phyloP scores from a whole-genome alignment of 140 eudicot species.

The Anethum foeniculum region DNA sequence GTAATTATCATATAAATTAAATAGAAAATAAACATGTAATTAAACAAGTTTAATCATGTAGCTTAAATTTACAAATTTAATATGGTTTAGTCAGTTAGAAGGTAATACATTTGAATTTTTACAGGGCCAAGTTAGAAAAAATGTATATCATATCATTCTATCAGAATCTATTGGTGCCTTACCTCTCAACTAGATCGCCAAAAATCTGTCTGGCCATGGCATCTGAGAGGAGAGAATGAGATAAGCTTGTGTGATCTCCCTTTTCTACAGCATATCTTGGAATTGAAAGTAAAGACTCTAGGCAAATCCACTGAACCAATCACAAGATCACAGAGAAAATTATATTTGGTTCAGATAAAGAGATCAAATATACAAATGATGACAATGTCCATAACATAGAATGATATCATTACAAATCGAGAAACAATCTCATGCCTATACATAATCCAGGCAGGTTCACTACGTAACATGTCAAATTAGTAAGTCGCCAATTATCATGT shows the following conservation, averaged over 20 bases:
- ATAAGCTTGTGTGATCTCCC: constrained; percentile 26
- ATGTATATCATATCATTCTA: not conserved
- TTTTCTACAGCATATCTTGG: constrained; percentile 46
- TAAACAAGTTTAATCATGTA: not conserved
- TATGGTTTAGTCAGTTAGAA: not conserved
- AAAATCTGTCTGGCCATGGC: constrained; percentile 39
- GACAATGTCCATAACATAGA: not conserved
- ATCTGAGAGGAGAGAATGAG: constrained; percentile 41
- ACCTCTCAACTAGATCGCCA: constrained; percentile 75
- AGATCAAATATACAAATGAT: not conserved
- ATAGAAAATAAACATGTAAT: not conserved
- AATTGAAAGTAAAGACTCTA: constrained; percentile 61
- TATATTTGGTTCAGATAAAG: not conserved
- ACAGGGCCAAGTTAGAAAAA: not conserved
- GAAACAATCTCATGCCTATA: not conserved
- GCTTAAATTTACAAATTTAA: not conserved
- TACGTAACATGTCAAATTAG: not conserved
- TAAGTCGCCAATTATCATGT: not conserved
- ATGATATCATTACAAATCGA: not conserved
- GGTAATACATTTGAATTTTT: not conserved
- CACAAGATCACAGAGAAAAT: constrained; percentile 10
- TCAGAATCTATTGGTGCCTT: constrained; percentile 9
- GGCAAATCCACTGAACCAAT: constrained; percentile 73
- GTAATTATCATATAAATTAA: no score
- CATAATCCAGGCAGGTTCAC: not conserved